Evolutionary conservation across 768 basidiomycete species (phyloP).

Genomic region (Tylopilus plumbeoviolaceoides): DNA sequence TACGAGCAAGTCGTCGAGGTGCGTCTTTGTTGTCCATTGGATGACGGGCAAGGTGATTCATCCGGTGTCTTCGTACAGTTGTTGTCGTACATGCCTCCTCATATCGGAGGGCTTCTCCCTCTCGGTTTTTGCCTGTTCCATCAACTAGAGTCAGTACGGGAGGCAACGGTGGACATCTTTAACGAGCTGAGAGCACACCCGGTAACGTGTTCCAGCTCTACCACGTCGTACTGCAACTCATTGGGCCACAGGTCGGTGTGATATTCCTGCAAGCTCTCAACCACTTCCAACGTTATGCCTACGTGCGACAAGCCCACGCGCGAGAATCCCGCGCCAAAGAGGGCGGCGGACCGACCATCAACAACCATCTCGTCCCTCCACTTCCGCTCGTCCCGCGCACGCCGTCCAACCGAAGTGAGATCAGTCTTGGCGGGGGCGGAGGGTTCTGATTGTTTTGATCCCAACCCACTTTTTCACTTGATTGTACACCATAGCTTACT

Average conservation of each 20-base stretch:
- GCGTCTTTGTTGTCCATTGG: conserved; percentile 9
- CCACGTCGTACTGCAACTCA: background rate
- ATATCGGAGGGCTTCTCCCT: conserved; percentile 78
- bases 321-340: conserved; percentile 45
- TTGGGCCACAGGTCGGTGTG: conserved; percentile 59
- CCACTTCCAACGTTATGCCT: conserved; percentile 87
- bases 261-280: conserved; percentile 76
- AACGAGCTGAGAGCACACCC: conserved; percentile 73
- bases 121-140: conserved; percentile 91
- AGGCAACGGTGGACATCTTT: conserved; percentile 79
- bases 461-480: background rate
- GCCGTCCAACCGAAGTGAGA: conserved; percentile 45
- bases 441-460: conserved; percentile 21
- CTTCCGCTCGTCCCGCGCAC: conserved; percentile 31
- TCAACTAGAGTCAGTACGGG: conserved; percentile 69
- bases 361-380: conserved; percentile 35
- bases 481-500: conserved; percentile 21
- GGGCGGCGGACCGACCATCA: conserved; percentile 5
- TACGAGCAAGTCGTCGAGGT: conserved; percentile 94
- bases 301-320: conserved; percentile 75
- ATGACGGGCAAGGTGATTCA: background rate
- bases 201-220: conserved; percentile 42
- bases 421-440: conserved; percentile 32
- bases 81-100: conserved; percentile 70
- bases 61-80: conserved; percentile 45